A percentile compares a stretch with the other conserved stretches of the same genome.
Evolutionary conservation across 78 protist species (phyloP).

Genomic region (Planoprotostelium fungivorum): DNA sequence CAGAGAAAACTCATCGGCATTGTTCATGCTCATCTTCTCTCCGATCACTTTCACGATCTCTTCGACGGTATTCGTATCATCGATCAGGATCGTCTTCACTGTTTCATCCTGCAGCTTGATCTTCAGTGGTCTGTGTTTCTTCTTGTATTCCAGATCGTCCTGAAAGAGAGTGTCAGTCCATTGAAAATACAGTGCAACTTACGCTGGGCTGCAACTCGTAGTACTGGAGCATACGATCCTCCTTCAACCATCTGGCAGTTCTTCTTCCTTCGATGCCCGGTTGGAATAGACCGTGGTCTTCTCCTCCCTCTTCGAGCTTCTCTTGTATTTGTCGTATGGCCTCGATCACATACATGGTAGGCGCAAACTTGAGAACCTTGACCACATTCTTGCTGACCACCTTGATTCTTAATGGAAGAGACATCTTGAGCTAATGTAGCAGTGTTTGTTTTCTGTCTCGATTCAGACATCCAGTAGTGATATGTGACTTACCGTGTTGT

Average conservation of each 20-base stretch:
- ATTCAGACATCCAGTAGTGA: no score
- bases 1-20: constrained; percentile 76
- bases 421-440: no score
- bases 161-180: neutral
- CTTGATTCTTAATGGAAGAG: constrained; percentile 48
- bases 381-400: constrained; percentile 55
- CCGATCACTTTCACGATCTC: constrained; percentile 49
- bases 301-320: constrained; percentile 47
- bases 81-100: constrained; percentile 56
- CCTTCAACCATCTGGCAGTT: constrained; percentile 66
- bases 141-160: constrained; percentile 71
- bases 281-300: constrained; percentile 67
- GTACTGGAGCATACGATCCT: constrained; percentile 47
- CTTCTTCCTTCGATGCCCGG: constrained; percentile 56
- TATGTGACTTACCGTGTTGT: no score
- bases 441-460: no score
- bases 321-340: constrained; percentile 56
- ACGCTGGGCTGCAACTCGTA: constrained; percentile 55
- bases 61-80: constrained; percentile 64
- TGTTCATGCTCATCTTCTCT: constrained; percentile 62
- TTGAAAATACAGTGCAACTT: neutral
- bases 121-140: constrained; percentile 72
- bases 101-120: constrained; percentile 61
- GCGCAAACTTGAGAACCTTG: constrained; percentile 61
- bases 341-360: constrained; percentile 49